Conservation (phyloP, 768 basidiomycete genomes). For the Crassisporium funariophilum region DNA sequence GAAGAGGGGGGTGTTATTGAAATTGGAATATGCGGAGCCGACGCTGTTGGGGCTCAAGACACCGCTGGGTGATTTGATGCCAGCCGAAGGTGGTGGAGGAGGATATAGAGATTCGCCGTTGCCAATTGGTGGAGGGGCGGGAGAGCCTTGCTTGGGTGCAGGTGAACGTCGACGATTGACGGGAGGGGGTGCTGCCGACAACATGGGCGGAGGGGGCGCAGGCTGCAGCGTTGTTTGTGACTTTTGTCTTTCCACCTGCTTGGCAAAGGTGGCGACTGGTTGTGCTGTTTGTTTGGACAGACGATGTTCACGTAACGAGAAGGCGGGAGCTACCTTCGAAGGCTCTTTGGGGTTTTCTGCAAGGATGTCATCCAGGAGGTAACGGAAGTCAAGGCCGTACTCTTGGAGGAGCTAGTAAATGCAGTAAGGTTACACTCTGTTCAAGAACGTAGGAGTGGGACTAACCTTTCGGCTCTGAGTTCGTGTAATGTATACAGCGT, state of each 20-base stretch:
- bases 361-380: conserved; percentile 79
- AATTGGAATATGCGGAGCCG: conserved; percentile 16
- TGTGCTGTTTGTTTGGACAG: conserved; percentile 29
- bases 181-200: conserved; percentile 30
- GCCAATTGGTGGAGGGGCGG: conserved; percentile 15
- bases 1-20: conserved; percentile 15
- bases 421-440: background rate
- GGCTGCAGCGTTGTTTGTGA: too few species aligned
- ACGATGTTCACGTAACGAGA: conserved; percentile 35
- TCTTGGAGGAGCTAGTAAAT: conserved; percentile 76
- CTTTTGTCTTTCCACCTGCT: conserved; percentile 18
- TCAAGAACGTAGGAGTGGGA: background rate
- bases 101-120: conserved; percentile 18
- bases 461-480: conserved; percentile 79
- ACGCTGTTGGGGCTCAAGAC: conserved; percentile 14
- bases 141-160: conserved; percentile 10
- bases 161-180: conserved; percentile 32
- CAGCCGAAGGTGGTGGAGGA: conserved; percentile 18
- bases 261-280: conserved; percentile 10
- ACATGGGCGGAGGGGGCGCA: conserved; percentile 19
- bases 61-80: conserved; percentile 15
- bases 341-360: conserved; percentile 48
- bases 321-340: conserved; percentile 25
- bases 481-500: conserved; percentile 76
- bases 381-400: conserved; percentile 92